Percentiles rank a stretch among this genome's conserved stretches.
Evolutionary conservation across 768 basidiomycete species (phyloP).

Genomic region (Serendipita vermifera): DNA sequence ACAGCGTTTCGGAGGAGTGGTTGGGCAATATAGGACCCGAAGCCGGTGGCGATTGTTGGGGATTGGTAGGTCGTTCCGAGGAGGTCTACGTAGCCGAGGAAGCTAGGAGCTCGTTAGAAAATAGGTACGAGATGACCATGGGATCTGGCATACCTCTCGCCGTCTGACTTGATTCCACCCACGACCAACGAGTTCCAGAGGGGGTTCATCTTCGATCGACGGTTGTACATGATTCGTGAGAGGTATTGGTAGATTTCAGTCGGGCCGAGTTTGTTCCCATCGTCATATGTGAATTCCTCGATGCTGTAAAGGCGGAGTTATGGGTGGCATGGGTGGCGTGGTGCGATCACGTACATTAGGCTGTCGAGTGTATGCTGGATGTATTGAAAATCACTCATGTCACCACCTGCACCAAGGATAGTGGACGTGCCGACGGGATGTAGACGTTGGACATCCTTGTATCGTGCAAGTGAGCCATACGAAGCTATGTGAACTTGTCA

Average conservation of each 20-base stretch:
- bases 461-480: constrained; percentile 92
- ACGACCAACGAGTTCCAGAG: constrained; percentile 92
- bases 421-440: constrained; percentile 74
- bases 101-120: constrained; percentile 35
- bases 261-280: constrained; percentile 75
- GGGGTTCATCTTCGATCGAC: constrained; percentile 81
- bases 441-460: constrained; percentile 87
- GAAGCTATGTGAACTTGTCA: constrained; percentile 45
- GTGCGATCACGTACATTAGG: constrained; percentile 33
- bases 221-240: constrained; percentile 76
- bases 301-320: constrained; percentile 21
- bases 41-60: constrained; percentile 89
- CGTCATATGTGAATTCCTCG: constrained; percentile 68
- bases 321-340: not conserved
- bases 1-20: constrained; percentile 85
- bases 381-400: constrained; percentile 97
- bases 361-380: constrained; percentile 70
- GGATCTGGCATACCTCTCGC: constrained; percentile 43
- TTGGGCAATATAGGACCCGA: constrained; percentile 84
- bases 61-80: constrained; percentile 93
- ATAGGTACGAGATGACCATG: not conserved
- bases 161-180: constrained; percentile 71
- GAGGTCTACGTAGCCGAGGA: constrained; percentile 87
- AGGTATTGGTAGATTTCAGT: constrained; percentile 88
- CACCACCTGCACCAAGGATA: constrained; percentile 83